Evolutionary conservation across 345 rosid genomes (phyloP).

Genomic region (Sonneratia alba): DNA sequence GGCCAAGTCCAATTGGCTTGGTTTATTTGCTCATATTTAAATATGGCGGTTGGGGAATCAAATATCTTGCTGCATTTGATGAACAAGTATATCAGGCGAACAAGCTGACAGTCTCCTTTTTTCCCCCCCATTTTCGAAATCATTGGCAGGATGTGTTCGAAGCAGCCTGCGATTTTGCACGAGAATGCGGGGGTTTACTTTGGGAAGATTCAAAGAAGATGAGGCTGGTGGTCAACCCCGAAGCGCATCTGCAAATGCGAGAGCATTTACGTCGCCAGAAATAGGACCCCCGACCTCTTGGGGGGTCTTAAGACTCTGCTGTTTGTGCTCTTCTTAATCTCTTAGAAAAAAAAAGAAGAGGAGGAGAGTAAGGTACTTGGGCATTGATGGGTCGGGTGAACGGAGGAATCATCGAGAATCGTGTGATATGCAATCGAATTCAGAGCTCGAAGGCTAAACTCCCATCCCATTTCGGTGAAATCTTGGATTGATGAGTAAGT

Average conservation of each 20-base stretch:
- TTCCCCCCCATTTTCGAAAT: neutral
- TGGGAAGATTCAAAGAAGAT: slow-evolving; percentile 94
- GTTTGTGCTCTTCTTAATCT: too few species aligned
- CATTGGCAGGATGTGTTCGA: slow-evolving; percentile 60
- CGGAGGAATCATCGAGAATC: too few species aligned
- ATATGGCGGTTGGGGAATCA: too few species aligned
- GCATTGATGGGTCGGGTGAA: too few species aligned
- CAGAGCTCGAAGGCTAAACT: too few species aligned
- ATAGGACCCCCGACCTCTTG: slow-evolving; percentile 7
- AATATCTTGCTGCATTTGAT: neutral
- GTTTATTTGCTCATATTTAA: neutral
- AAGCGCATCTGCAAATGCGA: slow-evolving; percentile 71
- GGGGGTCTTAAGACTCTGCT: too few species aligned
- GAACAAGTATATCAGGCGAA: neutral
- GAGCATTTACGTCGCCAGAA: slow-evolving; percentile 64
- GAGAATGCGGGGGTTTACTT: slow-evolving; percentile 60
- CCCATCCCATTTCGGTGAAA: too few species aligned
- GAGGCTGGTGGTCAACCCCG: slow-evolving; percentile 72
- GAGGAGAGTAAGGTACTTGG: too few species aligned
- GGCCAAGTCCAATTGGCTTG: neutral
- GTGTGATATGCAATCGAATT: too few species aligned
- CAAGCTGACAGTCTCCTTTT: neutral
- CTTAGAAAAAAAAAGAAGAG: too few species aligned
- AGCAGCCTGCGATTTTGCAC: slow-evolving; percentile 74
- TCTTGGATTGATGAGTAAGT: too few species aligned